Conservation (phyloP, 345 rosid genomes). For the Diplotaxis tenuifolia region DNA sequence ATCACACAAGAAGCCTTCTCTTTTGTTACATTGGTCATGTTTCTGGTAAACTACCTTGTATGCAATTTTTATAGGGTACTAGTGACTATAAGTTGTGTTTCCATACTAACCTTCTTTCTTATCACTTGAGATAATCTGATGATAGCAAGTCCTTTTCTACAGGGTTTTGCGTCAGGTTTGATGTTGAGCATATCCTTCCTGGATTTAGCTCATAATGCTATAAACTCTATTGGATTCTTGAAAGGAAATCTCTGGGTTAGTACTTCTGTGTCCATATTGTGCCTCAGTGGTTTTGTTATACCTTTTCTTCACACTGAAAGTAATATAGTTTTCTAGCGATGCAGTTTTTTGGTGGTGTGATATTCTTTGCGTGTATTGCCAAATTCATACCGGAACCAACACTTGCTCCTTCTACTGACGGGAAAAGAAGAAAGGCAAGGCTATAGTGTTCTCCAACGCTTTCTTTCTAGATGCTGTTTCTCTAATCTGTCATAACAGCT, state of each 20-base stretch:
- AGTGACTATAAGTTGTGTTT: background rate
- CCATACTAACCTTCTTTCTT: background rate
- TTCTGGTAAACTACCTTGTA: constrained; percentile 5
- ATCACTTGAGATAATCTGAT: constrained; percentile 15
- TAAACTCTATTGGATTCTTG: constrained; percentile 91
- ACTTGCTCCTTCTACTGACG: constrained; percentile 54
- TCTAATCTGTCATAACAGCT: constrained; percentile 25
- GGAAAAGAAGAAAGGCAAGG: constrained; percentile 68
- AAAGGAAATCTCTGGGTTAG: constrained; percentile 97
- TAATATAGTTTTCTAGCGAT: constrained; percentile 36
- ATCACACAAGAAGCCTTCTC: background rate
- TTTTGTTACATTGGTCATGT: background rate
- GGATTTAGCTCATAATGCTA: constrained; percentile 96
- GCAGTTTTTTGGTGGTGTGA: constrained; percentile 92
- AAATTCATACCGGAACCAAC: constrained; percentile 92
- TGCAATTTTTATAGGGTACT: constrained; percentile 3
- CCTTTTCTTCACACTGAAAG: constrained; percentile 16
- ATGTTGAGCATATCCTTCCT: constrained; percentile 98
- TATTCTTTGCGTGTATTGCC: constrained; percentile 80
- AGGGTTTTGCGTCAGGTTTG: constrained; percentile 98
- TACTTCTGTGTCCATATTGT: constrained; percentile 24
- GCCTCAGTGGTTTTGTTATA: constrained; percentile 15
- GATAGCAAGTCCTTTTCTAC: constrained; percentile 28
- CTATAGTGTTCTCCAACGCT: constrained; percentile 9
- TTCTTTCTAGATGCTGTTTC: background rate